Conservation (phyloP, 805 yeast genomes). For the Ogataea polymorpha region DNA sequence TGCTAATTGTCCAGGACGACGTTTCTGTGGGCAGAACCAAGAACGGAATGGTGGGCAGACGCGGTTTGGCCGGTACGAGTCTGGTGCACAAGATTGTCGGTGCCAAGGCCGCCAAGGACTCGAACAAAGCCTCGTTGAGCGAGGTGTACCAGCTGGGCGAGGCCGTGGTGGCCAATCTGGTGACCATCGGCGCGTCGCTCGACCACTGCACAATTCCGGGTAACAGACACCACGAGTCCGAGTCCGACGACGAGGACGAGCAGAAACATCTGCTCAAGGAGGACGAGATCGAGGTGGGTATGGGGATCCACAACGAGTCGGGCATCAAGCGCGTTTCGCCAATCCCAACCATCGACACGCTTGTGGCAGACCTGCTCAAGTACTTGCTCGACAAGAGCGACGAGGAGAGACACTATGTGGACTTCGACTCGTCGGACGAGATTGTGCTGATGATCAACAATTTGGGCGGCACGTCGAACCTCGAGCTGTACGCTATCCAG, state of each 20-base stretch:
- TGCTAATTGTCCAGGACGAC: slow-evolving; percentile 83
- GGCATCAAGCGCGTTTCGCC: slow-evolving; percentile 65
- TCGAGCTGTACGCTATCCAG: slow-evolving; percentile 74
- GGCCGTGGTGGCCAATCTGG: slow-evolving; percentile 60
- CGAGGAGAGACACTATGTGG: slow-evolving; percentile 76
- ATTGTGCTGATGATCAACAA: slow-evolving; percentile 76
- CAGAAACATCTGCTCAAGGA: slow-evolving; percentile 41
- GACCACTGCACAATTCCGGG: slow-evolving; percentile 93
- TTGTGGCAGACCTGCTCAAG: slow-evolving; percentile 57
- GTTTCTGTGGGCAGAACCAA: slow-evolving; percentile 91
- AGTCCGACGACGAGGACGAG: slow-evolving; percentile 35
- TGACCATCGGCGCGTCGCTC: slow-evolving; percentile 84
- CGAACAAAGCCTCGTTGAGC: slow-evolving; percentile 40
- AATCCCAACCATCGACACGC: slow-evolving; percentile 65
- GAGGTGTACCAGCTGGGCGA: slow-evolving; percentile 59
- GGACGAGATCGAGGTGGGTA: slow-evolving; percentile 81
- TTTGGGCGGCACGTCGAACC: slow-evolving; percentile 83
- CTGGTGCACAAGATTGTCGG: slow-evolving; percentile 85
- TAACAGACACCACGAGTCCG: slow-evolving; percentile 48
- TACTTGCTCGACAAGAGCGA: slow-evolving; percentile 62
- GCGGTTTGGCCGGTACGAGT: slow-evolving; percentile 92
- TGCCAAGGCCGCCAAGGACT: slow-evolving; percentile 42
- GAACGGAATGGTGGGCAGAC: slow-evolving; percentile 88
- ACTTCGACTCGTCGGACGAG: slow-evolving; percentile 55
- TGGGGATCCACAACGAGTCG: slow-evolving; percentile 96